Evolutionary conservation across 179 eudicot genomes (phyloP).

Genomic region (Pouteria campechiana): DNA sequence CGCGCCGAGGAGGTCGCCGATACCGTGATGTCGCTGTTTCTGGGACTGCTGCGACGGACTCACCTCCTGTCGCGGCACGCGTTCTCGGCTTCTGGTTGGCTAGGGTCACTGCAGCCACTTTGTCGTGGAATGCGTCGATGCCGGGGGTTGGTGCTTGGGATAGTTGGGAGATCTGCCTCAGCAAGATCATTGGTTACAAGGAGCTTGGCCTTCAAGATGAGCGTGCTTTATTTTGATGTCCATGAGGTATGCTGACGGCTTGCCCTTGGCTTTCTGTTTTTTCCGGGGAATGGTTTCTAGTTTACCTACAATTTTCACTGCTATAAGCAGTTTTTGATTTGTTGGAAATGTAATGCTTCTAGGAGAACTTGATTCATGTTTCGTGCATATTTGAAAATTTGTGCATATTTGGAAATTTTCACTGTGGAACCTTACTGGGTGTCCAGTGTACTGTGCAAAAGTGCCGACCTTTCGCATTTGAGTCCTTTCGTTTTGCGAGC

Average conservation of each 20-base stretch:
- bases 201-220: conserved; percentile 92
- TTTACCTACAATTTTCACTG: no score
- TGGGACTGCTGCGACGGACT: conserved; percentile 71
- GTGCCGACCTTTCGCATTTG: no score
- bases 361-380: no score
- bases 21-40: conserved; percentile 76
- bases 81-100: conserved; percentile 85
- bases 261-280: no score
- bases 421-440: no score
- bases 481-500: no score
- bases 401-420: no score
- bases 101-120: conserved; percentile 89
- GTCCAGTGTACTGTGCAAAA: no score
- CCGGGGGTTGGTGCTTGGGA: conserved; percentile 81
- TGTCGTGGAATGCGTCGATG: conserved; percentile 95
- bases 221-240: conserved; percentile 88
- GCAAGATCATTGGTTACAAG: conserved; percentile 72
- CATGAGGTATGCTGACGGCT: conserved; percentile 32
- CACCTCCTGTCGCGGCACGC: conserved; percentile 75
- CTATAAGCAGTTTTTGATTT: no score
- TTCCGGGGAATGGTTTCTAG: no score
- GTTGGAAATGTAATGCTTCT: no score
- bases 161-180: conserved; percentile 80
- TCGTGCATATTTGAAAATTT: no score
- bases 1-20: conserved; percentile 93